phyloP scores from a whole-genome alignment of 1,284 basidiomycete species.

The Meripilus lineatus region DNA sequence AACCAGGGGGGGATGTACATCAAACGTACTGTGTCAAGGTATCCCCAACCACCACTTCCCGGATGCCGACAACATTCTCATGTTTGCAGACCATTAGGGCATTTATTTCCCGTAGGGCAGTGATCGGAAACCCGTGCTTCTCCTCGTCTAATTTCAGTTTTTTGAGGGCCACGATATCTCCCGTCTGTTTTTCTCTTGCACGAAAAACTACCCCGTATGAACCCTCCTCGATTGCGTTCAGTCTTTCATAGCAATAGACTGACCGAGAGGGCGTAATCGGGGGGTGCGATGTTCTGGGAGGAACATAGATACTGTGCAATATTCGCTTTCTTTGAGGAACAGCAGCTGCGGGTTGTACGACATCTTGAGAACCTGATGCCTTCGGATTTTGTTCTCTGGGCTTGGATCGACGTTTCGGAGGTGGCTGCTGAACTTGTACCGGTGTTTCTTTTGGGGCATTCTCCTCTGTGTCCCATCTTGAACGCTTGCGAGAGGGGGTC shows the following conservation, averaged over 20 bases:
- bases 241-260: conserved; percentile 87
- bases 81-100: conserved; percentile 90
- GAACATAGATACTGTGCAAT: conserved; percentile 63
- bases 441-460: conserved; percentile 20
- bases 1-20: too few species aligned
- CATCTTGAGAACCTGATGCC: neutral
- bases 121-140: conserved; percentile 98
- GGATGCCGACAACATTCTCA: conserved; percentile 92
- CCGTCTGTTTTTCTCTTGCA: conserved; percentile 88
- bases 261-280: conserved; percentile 79
- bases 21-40: conserved; percentile 93
- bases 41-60: conserved; percentile 98
- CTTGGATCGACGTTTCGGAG: conserved; percentile 45
- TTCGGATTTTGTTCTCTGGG: conserved; percentile 12
- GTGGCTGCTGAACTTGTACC: conserved; percentile 24
- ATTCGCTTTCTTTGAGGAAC: conserved; percentile 19
- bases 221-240: conserved; percentile 99
- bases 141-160: conserved; percentile 98
- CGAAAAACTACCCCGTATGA: conserved; percentile 98
- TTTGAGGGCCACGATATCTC: conserved; percentile 95
- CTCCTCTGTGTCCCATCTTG: conserved; percentile 26
- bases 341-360: conserved; percentile 4
- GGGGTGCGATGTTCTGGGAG: conserved; percentile 72
- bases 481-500: conserved; percentile 23
- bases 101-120: conserved; percentile 91